Conservation (phyloP, 306 rosid species). For the barrel medic (Medicago truncatula) region DNA sequence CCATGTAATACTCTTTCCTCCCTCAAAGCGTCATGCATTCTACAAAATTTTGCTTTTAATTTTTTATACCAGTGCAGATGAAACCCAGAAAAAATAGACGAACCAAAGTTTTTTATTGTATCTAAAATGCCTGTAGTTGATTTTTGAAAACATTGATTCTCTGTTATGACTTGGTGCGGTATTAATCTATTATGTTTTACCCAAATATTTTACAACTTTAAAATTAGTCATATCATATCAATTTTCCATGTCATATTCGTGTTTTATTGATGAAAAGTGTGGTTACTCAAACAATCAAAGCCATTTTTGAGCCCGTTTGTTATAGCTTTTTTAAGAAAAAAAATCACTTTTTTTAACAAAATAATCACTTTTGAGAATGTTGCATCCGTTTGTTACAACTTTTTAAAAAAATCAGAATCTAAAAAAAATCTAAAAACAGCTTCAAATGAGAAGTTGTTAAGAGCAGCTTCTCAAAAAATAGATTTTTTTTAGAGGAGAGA, state of each 20-base stretch:
- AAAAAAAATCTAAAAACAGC: no score
- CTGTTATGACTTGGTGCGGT: neutral
- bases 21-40: neutral
- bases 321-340: no score
- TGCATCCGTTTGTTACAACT: no score
- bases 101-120: neutral
- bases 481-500: no score
- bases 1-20: no score
- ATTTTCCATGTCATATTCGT: neutral
- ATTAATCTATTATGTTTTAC: neutral
- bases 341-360: no score
- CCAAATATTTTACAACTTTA: neutral
- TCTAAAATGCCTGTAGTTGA: neutral
- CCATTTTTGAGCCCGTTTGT: no score
- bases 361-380: no score
- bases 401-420: no score
- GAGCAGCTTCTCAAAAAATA: no score
- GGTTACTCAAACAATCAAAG: neutral
- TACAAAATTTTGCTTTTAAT: neutral
- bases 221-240: neutral
- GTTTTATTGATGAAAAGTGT: neutral
- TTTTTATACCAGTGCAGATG: neutral
- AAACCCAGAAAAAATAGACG: constrained; percentile 12
- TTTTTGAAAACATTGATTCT: neutral
- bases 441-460: no score